Base-by-base conservation (phyloP, 192 early-diverging fungal species). In the Obelidium mucronatum region DNA sequence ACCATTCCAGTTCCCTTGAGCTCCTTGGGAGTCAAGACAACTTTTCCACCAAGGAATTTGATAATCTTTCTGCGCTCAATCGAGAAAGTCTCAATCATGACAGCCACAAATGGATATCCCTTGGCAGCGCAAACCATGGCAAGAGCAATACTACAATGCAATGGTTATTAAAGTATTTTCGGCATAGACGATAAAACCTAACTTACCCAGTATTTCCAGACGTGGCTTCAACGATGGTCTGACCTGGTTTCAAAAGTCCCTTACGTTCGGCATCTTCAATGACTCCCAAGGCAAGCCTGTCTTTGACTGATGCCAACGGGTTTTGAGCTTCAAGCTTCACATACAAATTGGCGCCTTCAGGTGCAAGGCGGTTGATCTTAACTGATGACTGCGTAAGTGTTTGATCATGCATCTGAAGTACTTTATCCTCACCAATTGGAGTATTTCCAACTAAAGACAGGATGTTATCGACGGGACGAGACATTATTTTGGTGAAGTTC, bases 161-260 rank as follows among this genome's bases (percentile, higher is more conserved):
- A 13, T 6, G 5, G 34, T 22, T 22, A 8, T 24, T 8, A 22
- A 22, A 8, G 24, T 58, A 31, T 8, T 58, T 31, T 63, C 77
- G 39, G 67, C 65, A 26, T 42, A 40, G 26, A 35, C 13, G 42
- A 67, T 30, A 51, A 1, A 26, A 53, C 66, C 26, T 68, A 19
- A 65, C 55, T 31, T 1, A 71, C 81, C 97, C 97, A 8, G 97
- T 99, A 83, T 99, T 99, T n/a, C 87, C 85, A 34, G 81, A 81
- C 5, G 83, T 85, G 2, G 78, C 83, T 73, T 85, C 82, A 88
- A 96, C 0, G 87, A 98, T 88, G 0, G 96, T 98, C 79, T 82
- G 77, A 42, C 72, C 79, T 19, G 78, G 76, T 51, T 83, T 83
- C 35, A 83, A 55, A 1, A 67, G 42, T 26, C 81, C 81, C 31